A percentile compares a stretch with the other conserved stretches of the same genome.
Evolutionary conservation across 768 basidiomycete species (phyloP).

Genomic region (Dacryopinax spathularia): DNA sequence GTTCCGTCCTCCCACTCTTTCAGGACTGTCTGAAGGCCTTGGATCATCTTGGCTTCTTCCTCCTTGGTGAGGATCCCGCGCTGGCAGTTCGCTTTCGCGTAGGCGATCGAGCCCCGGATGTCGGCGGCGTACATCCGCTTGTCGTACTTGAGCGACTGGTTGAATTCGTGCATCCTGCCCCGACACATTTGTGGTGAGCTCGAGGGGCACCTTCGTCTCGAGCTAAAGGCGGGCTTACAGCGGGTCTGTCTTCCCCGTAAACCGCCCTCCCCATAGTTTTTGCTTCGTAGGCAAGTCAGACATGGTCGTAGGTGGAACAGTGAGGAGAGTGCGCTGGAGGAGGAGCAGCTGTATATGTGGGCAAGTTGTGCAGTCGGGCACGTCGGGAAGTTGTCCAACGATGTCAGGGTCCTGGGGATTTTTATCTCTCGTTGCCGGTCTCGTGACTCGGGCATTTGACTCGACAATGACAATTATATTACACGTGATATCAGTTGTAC

Average conservation of each 20-base stretch:
- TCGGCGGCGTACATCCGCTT: conserved; percentile 87
- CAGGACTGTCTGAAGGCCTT: conserved; percentile 60
- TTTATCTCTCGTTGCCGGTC: not conserved
- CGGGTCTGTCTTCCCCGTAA: conserved; percentile 80
- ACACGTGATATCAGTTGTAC: too few species aligned
- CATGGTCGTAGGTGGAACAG: not conserved
- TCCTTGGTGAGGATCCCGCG: conserved; percentile 66
- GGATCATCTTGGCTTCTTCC: conserved; percentile 57
- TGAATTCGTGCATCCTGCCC: conserved; percentile 91
- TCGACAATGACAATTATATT: too few species aligned
- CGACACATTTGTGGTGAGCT: not conserved
- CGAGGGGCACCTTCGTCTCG: not conserved
- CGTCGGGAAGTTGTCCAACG: too few species aligned
- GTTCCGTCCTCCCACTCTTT: conserved; percentile 72
- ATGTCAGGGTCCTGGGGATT: not conserved
- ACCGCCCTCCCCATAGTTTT: conserved; percentile 80
- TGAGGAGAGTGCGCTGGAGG: too few species aligned
- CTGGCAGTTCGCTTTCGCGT: conserved; percentile 71
- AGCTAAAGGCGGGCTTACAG: conserved; percentile 34
- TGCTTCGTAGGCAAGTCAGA: conserved; percentile 29
- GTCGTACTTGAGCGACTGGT: conserved; percentile 90
- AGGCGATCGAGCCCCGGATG: conserved; percentile 87
- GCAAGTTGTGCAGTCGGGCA: too few species aligned
- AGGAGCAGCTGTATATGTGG: too few species aligned
- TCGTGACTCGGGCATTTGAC: too few species aligned